Evolutionary conservation across 23 red algal genomes (phyloP), one percentile per base, ranked within the genome.

Genomic region (Cyanidium caldarium): DNA sequence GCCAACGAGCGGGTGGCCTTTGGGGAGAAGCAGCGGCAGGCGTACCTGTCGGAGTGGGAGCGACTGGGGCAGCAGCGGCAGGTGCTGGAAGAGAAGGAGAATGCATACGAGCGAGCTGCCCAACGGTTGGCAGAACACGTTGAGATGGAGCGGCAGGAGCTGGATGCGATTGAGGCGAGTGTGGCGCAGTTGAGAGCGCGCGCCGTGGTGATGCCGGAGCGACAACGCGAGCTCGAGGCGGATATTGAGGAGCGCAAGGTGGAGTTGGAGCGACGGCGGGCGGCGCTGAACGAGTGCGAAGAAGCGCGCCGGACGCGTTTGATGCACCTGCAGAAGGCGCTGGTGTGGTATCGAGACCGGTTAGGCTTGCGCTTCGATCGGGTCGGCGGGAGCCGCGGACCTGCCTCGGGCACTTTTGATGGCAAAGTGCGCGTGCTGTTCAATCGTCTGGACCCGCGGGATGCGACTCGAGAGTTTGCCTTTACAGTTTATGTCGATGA

Each of bases 401-500:
- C 51, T 28, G 51, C 19, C 3, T 16, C 51, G 7, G 51, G 51
- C n/a, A 16, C n/a, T 12, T 16, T 61, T 28, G 51, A 61, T 25
- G 51, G 51, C 51, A 61, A 61, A 28, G 34, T 75, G 14, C 45
- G 34, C 10, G 46, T 75, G 34, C 30, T 75, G 5, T 75, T 75
- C 39, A 42, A 36, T 0, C 70, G 43, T 19, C 38, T 75, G 2
- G 42, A 75, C 43, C 1, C 5, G 41, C 70, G 58, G 23, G 70
- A 2, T 13, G 35, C 70, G 3, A 25, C 1, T 42, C 46, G 40
- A 42, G 70, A 75, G 41, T 75, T 45, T 56, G 35, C 37, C 1
- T 75, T 75, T 30, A 39, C 34, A 21, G 58, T 75, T 13, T 75
- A 61, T 56, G 70, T 75, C 3, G 70, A 75, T 56, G 40, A 75